Base-by-base conservation (phyloP, 164 flowering plant genomes). In the Tetrastigma voinierianum region DNA sequence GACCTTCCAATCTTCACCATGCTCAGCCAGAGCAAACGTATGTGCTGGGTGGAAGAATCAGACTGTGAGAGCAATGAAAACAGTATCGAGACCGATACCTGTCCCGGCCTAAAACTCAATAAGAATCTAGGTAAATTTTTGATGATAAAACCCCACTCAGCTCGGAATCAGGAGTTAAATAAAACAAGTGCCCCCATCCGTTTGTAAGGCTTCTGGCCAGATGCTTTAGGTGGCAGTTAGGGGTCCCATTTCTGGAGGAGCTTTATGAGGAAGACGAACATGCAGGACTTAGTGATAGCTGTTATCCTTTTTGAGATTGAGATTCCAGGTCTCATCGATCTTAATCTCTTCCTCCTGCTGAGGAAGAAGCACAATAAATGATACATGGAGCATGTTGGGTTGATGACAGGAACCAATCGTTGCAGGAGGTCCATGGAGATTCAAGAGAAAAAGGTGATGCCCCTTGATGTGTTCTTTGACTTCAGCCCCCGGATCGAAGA, bases 211-310 rank as follows among this genome's bases (percentile, higher is more conserved):
- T 90, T 84, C 65, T 52, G 74, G 54, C 86, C 93, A 17, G 96
- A 90, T 79, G 91, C 93, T 23, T 77, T 87, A 52, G 90, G 96
- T 12, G 92, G 96, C 49, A 92, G 87, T 75, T 86, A 86, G 77
- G 81, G 92, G 76, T 82, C 90, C 43, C 93, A 85, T 72, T 67
- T 82, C n/a, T 61, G 48, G 77, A 45, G 87, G 83, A 44, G 67
- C n/a, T 65, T 23, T 51, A 74, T 0, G 82, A 71, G 51, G 72
- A 71, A 10, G 65, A 64, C n/a, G 53, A 53, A 17, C 21, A 62
- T n/a, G 43, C 46, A 71, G 62, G 59, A 66, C 72, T 10, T 72
- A 49, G 76, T 76, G 55, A 69, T 76, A n/a, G n/a, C n/a, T n/a
- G n/a, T n/a, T n/a, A n/a, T n/a, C n/a, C n/a, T n/a, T n/a, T n/a